These are phyloP conservation scores for Gossypium armourianum DNA, from an alignment of 441 rosid species.

Conservation along the genomic window DNA sequence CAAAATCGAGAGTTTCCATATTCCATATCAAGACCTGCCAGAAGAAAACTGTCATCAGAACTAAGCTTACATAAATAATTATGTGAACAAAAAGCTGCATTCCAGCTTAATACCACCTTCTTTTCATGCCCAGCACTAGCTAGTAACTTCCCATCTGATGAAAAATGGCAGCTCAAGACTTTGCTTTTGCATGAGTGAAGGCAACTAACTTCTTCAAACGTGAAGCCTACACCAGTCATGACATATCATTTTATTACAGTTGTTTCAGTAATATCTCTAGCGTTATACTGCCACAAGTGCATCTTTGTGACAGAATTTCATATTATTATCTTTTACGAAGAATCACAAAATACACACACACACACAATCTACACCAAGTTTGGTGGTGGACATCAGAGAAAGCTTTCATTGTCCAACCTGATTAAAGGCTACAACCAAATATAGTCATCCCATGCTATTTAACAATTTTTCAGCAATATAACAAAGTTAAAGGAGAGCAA, in stretches of 20 bases:
- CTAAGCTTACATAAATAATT: neutral
- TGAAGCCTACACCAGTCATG: constrained; percentile 25
- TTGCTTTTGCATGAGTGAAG: constrained; percentile 28
- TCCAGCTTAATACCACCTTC: constrained; percentile 24
- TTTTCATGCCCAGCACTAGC: constrained; percentile 40
- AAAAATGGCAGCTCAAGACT: constrained; percentile 35
- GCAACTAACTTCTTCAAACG: constrained; percentile 29
- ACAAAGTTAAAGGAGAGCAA: neutral
- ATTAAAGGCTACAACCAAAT: neutral
- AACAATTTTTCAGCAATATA: neutral
- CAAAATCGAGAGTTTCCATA: constrained; percentile 23
- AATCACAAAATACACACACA: neutral
- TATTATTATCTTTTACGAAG: neutral
- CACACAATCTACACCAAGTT: neutral
- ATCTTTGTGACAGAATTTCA: neutral
- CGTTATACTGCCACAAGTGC: neutral
- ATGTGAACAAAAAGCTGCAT: neutral
- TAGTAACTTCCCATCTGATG: constrained; percentile 35
- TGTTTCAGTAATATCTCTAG: neutral
- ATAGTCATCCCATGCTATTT: neutral
- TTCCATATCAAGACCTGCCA: constrained; percentile 34
- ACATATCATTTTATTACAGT: neutral
- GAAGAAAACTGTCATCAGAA: neutral
- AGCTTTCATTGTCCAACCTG: neutral
- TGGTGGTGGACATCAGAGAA: neutral